phyloP scores from a whole-genome alignment of 2,329 filamentous ascomycete species.

The Aspergillus caelatus region DNA sequence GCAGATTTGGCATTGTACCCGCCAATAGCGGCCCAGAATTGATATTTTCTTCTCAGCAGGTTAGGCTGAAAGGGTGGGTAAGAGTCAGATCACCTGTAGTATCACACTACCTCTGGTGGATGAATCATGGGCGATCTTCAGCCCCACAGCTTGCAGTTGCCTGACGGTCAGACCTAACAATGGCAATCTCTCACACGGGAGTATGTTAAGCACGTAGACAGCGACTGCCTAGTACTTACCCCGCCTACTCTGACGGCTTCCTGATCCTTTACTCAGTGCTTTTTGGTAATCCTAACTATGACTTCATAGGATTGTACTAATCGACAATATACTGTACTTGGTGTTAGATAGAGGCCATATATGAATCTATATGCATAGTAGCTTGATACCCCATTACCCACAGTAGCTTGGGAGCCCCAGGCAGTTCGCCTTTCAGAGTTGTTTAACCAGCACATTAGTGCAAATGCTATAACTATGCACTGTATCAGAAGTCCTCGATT shows the following conservation, averaged over 20 bases:
- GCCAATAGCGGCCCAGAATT: constrained; percentile 17
- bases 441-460: too few species aligned
- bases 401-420: too few species aligned
- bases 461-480: too few species aligned
- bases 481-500: too few species aligned
- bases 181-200: background rate
- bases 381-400: too few species aligned
- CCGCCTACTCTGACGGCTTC: background rate
- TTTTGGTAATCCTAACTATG: background rate
- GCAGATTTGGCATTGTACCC: constrained; percentile 11
- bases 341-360: background rate
- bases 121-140: constrained; percentile 9
- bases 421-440: too few species aligned
- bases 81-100: constrained; percentile 3
- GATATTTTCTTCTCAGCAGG: constrained; percentile 3
- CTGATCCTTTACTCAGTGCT: background rate
- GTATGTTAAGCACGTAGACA: background rate
- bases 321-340: background rate
- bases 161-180: constrained; percentile 10
- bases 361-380: too few species aligned
- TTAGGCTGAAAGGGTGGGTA: constrained; percentile 14
- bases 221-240: background rate
- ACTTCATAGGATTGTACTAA: background rate
- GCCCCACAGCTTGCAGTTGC: constrained; percentile 11
- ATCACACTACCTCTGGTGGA: constrained; percentile 6